Conservation (phyloP, 2,329 filamentous ascomycete species). For the Cercospora sp. region DNA sequence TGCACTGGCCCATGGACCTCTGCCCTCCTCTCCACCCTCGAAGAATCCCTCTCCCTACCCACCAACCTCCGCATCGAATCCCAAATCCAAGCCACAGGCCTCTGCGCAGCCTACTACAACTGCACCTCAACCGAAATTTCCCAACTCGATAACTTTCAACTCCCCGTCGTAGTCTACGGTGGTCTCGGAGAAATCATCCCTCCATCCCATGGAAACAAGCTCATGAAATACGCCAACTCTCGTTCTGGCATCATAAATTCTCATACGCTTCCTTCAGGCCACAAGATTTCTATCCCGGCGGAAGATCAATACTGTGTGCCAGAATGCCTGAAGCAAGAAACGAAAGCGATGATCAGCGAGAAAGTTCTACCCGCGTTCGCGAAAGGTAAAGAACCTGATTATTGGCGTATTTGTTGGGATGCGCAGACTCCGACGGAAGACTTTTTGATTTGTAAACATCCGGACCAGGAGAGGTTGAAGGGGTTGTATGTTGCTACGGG, state of each 20-base stretch:
- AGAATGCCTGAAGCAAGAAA: slow-evolving; percentile 23
- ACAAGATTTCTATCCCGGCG: slow-evolving; percentile 53
- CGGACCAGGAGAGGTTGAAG: slow-evolving; percentile 47
- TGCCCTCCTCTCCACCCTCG: slow-evolving; percentile 52
- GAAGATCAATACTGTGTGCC: slow-evolving; percentile 25
- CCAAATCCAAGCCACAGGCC: slow-evolving; percentile 60
- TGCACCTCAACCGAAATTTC: slow-evolving; percentile 53
- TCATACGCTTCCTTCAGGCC: slow-evolving; percentile 48
- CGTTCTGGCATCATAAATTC: slow-evolving; percentile 58
- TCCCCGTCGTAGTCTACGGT: slow-evolving; percentile 57
- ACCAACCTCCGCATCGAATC: slow-evolving; percentile 51
- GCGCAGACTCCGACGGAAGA: slow-evolving; percentile 63
- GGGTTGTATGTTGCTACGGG: slow-evolving; percentile 62
- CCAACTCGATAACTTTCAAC: slow-evolving; percentile 43
- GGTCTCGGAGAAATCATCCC: slow-evolving; percentile 51
- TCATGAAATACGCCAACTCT: slow-evolving; percentile 63
- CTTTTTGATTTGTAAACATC: slow-evolving; percentile 57
- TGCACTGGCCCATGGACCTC: slow-evolving; percentile 60
- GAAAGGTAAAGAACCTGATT: slow-evolving; percentile 38
- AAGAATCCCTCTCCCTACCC: slow-evolving; percentile 46
- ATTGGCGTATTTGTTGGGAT: slow-evolving; percentile 58
- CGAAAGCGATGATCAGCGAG: slow-evolving; percentile 20
- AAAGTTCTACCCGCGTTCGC: slow-evolving; percentile 40
- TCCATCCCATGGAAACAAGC: slow-evolving; percentile 47
- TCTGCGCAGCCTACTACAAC: slow-evolving; percentile 59